Base-by-base conservation (phyloP, 2,329 filamentous ascomycete genomes). In the Bisporella sp. region DNA sequence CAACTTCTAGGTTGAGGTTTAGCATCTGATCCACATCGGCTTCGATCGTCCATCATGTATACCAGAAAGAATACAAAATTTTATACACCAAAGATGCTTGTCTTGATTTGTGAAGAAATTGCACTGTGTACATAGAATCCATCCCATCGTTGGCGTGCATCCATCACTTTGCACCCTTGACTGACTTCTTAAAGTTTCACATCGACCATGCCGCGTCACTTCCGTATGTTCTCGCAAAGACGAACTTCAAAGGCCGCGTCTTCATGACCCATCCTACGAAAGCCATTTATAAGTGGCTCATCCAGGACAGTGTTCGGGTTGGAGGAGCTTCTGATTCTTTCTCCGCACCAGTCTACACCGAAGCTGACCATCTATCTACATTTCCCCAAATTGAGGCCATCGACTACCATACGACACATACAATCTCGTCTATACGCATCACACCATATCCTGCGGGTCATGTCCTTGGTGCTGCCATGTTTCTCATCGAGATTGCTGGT, bases 261-360 rank as follows among this genome's bases (percentile, higher is more conserved):
- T 97, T 96, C 73, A 99, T 97, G 92, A 99, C 93, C 47, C 93
- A 99, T 73, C 90, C 93, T 1, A 99, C 93, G 44, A 97, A 99
- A 69, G 93, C 93, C 61, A 99, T 99, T 67, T 99, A 99, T 79
- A 97, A 97, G 72, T 97, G 93, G 92, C 82, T 97, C 47, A 96
- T 97, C 56, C 90, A 96, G 69, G 93, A 99, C 70, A 95, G 90
- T 59, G 89, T 99, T 42, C 85, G 93, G 52, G 91, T 99, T 31
- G 86, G 85, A 66, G 87, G 83, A 63, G 83, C 79, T 4, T 81
- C 79, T 7, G 43, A 52, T 39, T 44, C 39, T 40, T 56, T 74
- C 0, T 76, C 87, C 62, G 78, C 93, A 75, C 76, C 89, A 64
- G 82, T 97, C 43, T 99, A 96, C 67, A 96, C 89, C 1, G 93